These are phyloP conservation scores for Thozetella sp. DNA, from an alignment of 495 filamentous ascomycete genomes.

Conservation along the genomic window DNA sequence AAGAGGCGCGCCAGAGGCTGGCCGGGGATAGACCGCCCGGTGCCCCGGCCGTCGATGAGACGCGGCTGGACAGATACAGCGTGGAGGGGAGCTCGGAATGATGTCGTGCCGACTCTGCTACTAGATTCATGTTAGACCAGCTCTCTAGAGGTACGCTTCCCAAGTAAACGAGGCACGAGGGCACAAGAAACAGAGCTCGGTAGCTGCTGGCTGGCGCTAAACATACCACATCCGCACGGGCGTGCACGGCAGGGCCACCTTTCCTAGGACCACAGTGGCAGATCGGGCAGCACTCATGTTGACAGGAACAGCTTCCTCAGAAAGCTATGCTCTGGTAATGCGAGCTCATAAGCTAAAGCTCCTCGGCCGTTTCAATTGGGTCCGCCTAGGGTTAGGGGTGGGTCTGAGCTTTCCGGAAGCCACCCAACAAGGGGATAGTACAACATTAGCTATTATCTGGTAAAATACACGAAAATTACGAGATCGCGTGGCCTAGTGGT, in stretches of 20 bases:
- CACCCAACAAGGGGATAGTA: no score
- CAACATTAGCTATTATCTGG: no score
- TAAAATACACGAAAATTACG: background rate
- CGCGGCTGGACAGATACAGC: background rate
- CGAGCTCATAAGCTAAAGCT: no score
- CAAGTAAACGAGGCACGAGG: no score
- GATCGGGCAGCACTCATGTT: background rate
- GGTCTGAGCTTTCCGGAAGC: no score
- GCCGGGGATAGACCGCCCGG: background rate
- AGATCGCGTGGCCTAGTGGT: conserved; percentile 40
- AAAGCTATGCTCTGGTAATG: background rate
- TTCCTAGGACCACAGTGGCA: background rate
- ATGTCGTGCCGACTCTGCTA: background rate
- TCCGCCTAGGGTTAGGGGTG: background rate
- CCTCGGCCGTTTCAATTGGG: no score
- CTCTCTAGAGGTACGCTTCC: no score
- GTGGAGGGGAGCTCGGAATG: background rate
- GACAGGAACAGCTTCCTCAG: background rate
- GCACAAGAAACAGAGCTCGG: no score
- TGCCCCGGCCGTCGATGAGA: background rate
- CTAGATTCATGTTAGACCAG: background rate
- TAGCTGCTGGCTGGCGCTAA: background rate
- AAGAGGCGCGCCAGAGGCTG: background rate
- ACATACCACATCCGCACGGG: background rate
- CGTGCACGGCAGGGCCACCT: background rate